Conservation (phyloP, 495 filamentous ascomycete species). For the Ascobolus immersus region DNA sequence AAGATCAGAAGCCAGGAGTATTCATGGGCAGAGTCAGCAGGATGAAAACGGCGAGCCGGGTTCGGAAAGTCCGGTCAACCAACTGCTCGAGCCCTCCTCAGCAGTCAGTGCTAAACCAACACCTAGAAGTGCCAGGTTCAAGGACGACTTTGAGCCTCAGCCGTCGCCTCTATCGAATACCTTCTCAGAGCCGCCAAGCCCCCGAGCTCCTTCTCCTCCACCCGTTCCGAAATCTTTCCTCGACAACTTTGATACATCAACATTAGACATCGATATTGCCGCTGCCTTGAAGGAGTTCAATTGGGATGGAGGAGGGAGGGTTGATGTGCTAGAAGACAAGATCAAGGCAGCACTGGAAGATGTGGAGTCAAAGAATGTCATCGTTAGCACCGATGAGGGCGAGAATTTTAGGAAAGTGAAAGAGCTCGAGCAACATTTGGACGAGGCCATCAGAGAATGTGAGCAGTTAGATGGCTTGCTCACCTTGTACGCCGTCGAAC, state of each 20-base stretch:
- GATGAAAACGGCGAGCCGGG: no score
- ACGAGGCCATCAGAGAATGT: slow-evolving; percentile 72
- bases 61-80: no score
- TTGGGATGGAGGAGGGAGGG: slow-evolving; percentile 58
- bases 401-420: slow-evolving; percentile 68
- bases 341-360: slow-evolving; percentile 67
- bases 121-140: slow-evolving; percentile 12
- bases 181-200: slow-evolving; percentile 49
- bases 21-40: no score
- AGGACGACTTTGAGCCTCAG: no score
- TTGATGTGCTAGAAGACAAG: slow-evolving; percentile 60
- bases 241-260: slow-evolving; percentile 13
- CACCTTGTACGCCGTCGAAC: slow-evolving; percentile 78
- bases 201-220: no score
- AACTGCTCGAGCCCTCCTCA: no score
- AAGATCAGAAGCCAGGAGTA: slow-evolving; percentile 8
- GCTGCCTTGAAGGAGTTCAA: slow-evolving; percentile 64
- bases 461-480: slow-evolving; percentile 84
- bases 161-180: no score
- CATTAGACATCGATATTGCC: slow-evolving; percentile 35
- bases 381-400: slow-evolving; percentile 69
- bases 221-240: no score
- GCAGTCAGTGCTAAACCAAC: slow-evolving; percentile 9
- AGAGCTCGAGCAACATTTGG: slow-evolving; percentile 56
- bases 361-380: slow-evolving; percentile 79